Percentiles rank a stretch among this genome's conserved stretches.
phyloP scores from a whole-genome alignment of 805 yeast species.

The Candida coquimbonensis region DNA sequence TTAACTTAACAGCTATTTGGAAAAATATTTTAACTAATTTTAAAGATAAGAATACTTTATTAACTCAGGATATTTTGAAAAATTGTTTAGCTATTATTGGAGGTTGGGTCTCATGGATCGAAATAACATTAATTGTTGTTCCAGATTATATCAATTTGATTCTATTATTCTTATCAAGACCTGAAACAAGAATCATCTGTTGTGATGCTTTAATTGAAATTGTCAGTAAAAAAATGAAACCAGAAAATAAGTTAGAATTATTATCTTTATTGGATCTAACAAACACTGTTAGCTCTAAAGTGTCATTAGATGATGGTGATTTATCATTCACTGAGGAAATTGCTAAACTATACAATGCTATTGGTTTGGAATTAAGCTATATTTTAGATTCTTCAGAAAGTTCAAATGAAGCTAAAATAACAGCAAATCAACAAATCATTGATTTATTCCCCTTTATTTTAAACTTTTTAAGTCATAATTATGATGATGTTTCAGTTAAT shows the following conservation, averaged over 20 bases:
- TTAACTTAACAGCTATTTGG: slow-evolving; percentile 60
- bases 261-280: slow-evolving; percentile 64
- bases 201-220: slow-evolving; percentile 53
- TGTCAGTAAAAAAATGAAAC: slow-evolving; percentile 71
- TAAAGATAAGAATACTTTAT: slow-evolving; percentile 23
- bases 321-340: slow-evolving; percentile 69
- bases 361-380: slow-evolving; percentile 70
- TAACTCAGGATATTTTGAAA: slow-evolving; percentile 42
- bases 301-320: slow-evolving; percentile 38
- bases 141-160: slow-evolving; percentile 21
- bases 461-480: slow-evolving; percentile 68
- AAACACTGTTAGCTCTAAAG: slow-evolving; percentile 33
- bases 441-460: slow-evolving; percentile 68
- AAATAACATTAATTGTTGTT: slow-evolving; percentile 18
- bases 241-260: slow-evolving; percentile 55
- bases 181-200: slow-evolving; percentile 12
- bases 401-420: slow-evolving; percentile 27
- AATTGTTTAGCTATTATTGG: slow-evolving; percentile 65
- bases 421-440: slow-evolving; percentile 44
- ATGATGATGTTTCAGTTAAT: slow-evolving; percentile 82
- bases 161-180: slow-evolving; percentile 61
- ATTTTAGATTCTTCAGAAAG: slow-evolving; percentile 53
- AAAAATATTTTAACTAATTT: slow-evolving; percentile 41
- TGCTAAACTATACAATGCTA: slow-evolving; percentile 65
- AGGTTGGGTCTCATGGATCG: slow-evolving; percentile 85